phyloP scores from a whole-genome alignment of 768 basidiomycete genomes.

The Lactarius sanguifluus region DNA sequence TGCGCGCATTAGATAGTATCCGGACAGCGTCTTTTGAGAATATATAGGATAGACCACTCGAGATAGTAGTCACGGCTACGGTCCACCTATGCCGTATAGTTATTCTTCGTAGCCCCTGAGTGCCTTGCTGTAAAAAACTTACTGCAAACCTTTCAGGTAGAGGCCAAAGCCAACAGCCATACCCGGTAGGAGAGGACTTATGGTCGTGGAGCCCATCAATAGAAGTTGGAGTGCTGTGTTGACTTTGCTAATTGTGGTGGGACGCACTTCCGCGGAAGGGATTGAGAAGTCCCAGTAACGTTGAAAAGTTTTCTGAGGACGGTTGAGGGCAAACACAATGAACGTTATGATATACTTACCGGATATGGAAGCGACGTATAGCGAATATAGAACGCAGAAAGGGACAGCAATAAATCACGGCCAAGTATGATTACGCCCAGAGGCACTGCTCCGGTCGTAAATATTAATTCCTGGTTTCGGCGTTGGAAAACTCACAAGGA shows the following conservation, averaged over 20 bases:
- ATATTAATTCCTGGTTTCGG: background rate
- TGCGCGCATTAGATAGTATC: slow-evolving; percentile 37
- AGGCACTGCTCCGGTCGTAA: slow-evolving; percentile 55
- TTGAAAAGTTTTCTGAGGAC: slow-evolving; percentile 75
- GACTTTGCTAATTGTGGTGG: slow-evolving; percentile 93
- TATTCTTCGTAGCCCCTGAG: background rate
- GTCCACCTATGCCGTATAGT: slow-evolving; percentile 54
- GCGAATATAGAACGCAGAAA: slow-evolving; percentile 91
- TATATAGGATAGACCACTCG: slow-evolving; percentile 85
- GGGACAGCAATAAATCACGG: slow-evolving; percentile 79
- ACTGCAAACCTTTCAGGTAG: slow-evolving; percentile 63
- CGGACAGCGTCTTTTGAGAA: slow-evolving; percentile 75
- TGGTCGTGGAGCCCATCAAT: slow-evolving; percentile 86
- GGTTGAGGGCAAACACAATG: slow-evolving; percentile 18
- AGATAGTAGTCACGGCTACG: slow-evolving; percentile 88
- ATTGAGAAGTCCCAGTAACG: slow-evolving; percentile 97
- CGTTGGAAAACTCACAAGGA: slow-evolving; percentile 54
- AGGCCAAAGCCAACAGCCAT: slow-evolving; percentile 55
- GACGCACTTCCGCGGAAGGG: slow-evolving; percentile 92
- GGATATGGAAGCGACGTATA: slow-evolving; percentile 87
- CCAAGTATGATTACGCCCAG: slow-evolving; percentile 86
- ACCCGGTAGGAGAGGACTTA: slow-evolving; percentile 77
- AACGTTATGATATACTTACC: slow-evolving; percentile 47
- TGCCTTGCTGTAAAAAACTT: background rate
- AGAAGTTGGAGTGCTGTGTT: slow-evolving; percentile 92